Evolutionary conservation across 2,329 filamentous ascomycete genomes (phyloP).

Genomic region (Bertia moriformis): DNA sequence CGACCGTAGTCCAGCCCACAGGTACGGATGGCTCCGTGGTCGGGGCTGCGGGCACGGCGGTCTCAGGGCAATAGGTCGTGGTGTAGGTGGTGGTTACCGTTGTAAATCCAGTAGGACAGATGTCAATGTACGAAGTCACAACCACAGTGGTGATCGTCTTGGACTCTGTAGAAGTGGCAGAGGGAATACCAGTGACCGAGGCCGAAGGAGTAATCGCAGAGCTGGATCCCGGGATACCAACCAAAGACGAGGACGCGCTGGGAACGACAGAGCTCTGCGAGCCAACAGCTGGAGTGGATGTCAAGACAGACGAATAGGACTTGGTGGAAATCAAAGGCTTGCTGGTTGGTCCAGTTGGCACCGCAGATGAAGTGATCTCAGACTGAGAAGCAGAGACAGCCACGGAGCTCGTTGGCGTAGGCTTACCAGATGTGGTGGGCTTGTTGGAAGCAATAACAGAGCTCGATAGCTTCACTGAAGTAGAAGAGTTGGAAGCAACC

Average conservation of each 20-base stretch:
- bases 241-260: too few species aligned
- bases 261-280: too few species aligned
- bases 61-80: constrained; percentile 9
- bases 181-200: too few species aligned
- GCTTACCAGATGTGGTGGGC: not conserved
- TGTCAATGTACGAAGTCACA: constrained; percentile 21
- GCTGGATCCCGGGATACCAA: too few species aligned
- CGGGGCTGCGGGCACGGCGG: constrained; percentile 8
- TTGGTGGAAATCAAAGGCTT: too few species aligned
- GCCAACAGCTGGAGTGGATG: too few species aligned
- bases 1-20: constrained; percentile 21
- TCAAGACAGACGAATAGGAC: too few species aligned
- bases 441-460: not conserved
- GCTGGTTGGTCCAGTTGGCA: too few species aligned
- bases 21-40: constrained; percentile 11
- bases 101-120: constrained; percentile 24
- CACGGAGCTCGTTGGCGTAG: not conserved
- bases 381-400: too few species aligned
- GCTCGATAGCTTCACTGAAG: too few species aligned
- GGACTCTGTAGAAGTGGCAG: constrained; percentile 7
- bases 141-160: constrained; percentile 18
- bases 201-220: not conserved
- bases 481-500: not conserved
- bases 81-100: constrained; percentile 21
- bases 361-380: too few species aligned